phyloP scores from a whole-genome alignment of 176 grass and related monocot genomes.

The Aegilops tauschii region DNA sequence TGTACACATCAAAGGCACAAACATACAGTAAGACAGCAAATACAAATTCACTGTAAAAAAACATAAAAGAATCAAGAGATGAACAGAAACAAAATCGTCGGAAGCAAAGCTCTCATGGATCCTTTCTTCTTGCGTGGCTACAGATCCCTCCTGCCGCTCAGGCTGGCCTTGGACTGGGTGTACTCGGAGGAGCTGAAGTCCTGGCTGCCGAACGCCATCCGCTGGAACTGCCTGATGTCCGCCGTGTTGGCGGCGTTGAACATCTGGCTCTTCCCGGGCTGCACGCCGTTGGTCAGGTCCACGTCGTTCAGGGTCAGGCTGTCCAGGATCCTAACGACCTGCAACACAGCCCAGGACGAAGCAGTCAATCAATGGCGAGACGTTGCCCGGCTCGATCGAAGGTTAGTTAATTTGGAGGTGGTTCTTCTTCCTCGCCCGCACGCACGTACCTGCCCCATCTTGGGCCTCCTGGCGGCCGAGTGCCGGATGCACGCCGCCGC shows the following conservation, averaged over 20 bases:
- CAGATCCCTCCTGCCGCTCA: conserved; percentile 42
- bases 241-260: conserved; percentile 70
- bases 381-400: not conserved
- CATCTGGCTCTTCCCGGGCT: conserved; percentile 80
- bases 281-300: conserved; percentile 80
- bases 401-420: not conserved
- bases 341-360: not conserved
- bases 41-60: not conserved
- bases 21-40: not conserved
- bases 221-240: conserved; percentile 75
- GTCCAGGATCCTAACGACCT: conserved; percentile 86
- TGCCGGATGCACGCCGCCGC: conserved; percentile 88
- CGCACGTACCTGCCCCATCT: conserved; percentile 68
- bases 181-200: conserved; percentile 78
- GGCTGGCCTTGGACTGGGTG: conserved; percentile 51
- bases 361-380: not conserved
- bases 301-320: conserved; percentile 63
- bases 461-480: conserved; percentile 71
- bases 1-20: not conserved
- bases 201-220: conserved; percentile 90
- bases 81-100: not conserved
- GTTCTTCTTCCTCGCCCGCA: not conserved
- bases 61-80: not conserved
- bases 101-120: not conserved
- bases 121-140: conserved; percentile 14